Percentiles rank a stretch among this genome's conserved stretches.
Conservation (phyloP, 2,329 filamentous ascomycete genomes). For the Fulvia fulva region DNA sequence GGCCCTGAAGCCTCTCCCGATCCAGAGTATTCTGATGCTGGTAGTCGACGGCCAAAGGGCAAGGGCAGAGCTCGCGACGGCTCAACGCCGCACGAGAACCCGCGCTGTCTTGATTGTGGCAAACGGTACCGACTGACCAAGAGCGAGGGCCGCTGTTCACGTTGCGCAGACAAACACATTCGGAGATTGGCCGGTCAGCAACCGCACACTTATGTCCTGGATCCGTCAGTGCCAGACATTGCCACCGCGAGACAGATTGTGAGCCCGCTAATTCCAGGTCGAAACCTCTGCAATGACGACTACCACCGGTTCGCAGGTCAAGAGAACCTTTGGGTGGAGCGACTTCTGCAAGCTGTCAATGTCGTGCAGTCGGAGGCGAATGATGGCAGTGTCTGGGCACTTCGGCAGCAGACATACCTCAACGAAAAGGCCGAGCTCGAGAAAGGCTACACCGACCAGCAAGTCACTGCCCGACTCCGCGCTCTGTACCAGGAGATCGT, state of each 20-base stretch:
- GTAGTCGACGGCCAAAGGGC: background rate
- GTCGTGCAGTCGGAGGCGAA: conserved; percentile 4
- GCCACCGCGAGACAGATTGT: conserved; percentile 8
- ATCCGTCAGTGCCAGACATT: conserved; percentile 9
- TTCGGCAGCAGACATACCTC: conserved; percentile 16
- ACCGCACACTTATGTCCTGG: conserved; percentile 7
- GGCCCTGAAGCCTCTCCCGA: background rate
- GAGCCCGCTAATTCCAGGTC: conserved; percentile 10
- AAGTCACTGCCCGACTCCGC: conserved; percentile 18
- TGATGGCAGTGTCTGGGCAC: conserved; percentile 7
- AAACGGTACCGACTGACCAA: conserved; percentile 5
- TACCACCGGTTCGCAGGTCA: background rate
- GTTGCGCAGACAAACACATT: conserved; percentile 15
- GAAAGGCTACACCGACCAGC: conserved; percentile 6
- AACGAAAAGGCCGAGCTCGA: conserved; percentile 18
- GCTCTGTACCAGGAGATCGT: conserved; percentile 16
- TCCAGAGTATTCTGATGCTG: background rate
- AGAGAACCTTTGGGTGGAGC: conserved; percentile 14
- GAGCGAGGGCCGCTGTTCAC: conserved; percentile 11
- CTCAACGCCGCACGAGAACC: conserved; percentile 1
- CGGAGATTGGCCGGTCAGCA: conserved; percentile 11
- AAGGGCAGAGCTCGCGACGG: background rate
- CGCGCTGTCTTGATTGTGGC: conserved; percentile 7
- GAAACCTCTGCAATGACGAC: conserved; percentile 1
- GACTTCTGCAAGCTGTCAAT: conserved; percentile 16